Base-by-base conservation (phyloP, 305 asterid genomes). In the Plantago lanceolata region DNA sequence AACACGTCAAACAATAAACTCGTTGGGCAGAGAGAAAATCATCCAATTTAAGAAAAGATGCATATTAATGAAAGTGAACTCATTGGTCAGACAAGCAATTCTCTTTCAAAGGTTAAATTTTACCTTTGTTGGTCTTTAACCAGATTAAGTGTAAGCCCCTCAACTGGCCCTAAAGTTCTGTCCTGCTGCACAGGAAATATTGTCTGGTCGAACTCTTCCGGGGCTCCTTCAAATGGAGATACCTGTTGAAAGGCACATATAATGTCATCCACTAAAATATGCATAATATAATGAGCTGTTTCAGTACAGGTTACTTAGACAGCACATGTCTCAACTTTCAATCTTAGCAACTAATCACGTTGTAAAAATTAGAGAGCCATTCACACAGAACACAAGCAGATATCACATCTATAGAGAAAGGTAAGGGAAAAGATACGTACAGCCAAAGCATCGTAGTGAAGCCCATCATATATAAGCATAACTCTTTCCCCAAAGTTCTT, bases 121-220 rank as follows among this genome's bases (percentile, higher is more conserved):
- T 82, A 93, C 98, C 98, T 83, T 28, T 89, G 95, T 77, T 89
- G 97, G 37, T 93, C 99, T 74, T 71, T 83, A 45, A 89, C 94
- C 55, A 93, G 80, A 78, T 80, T 76, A 63, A 83, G 85, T 68
- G 87, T 83, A 40, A 81, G 88, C 33, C 74, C 62, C 79, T 89
- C 97, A 2, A 79, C 74, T 0, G 75, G 72, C 40, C 95, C 97
- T 57, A 89, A 70, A 16, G 81, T 75, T 56, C 82, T 73, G 72
- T 80, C 89, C 65, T 51, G 69, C 70, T 65, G 85, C 67, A 87
- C 89, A 9, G 83, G 20, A 77, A 93, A 93, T 70, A 93, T 82
- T 16, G 97, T 87, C 82, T 93, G 96, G 75, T 93, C 99, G 69
- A 93, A 89, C 68, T 93, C 99, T 66, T 85, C 97, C 0, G 97